phyloP scores from a whole-genome alignment of 177 flowering plant genomes.

The Telopea speciosissima region DNA sequence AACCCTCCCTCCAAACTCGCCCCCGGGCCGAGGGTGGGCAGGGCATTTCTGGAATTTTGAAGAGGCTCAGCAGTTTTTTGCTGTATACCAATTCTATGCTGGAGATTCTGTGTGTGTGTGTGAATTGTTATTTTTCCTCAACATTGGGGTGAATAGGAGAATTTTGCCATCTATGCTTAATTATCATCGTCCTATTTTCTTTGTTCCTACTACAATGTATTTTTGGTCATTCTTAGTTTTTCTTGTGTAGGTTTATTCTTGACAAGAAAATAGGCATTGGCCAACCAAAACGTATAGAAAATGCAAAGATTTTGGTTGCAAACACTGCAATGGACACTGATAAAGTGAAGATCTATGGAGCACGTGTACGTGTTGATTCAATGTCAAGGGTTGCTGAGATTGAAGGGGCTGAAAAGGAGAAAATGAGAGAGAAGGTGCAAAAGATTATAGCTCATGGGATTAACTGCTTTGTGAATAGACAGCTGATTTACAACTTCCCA shows the following conservation, averaged over 20 bases:
- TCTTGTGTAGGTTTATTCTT: constrained; percentile 72
- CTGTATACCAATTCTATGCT: no score
- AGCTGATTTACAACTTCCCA: constrained; percentile 94
- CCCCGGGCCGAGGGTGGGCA: no score
- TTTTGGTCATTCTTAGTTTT: neutral
- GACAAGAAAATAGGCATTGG: constrained; percentile 99
- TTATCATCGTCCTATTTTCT: no score
- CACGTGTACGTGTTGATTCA: constrained; percentile 98
- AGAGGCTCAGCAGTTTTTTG: no score
- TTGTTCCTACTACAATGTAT: neutral
- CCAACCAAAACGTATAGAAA: constrained; percentile 94
- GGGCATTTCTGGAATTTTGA: no score
- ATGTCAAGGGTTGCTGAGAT: constrained; percentile 97
- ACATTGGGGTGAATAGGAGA: no score
- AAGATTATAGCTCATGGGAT: constrained; percentile 94
- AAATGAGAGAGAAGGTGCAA: constrained; percentile 95
- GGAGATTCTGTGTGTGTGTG: no score
- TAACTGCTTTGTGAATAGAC: constrained; percentile 94
- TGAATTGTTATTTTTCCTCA: no score
- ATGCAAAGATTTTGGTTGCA: constrained; percentile 98
- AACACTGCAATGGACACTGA: constrained; percentile 99
- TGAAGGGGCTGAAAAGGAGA: constrained; percentile 92
- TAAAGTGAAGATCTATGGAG: constrained; percentile 98
- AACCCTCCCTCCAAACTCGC: no score
- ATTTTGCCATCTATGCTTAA: no score